Evolutionary conservation across 2,329 filamentous ascomycete species (phyloP).

Genomic region (Phyllachora maydis): DNA sequence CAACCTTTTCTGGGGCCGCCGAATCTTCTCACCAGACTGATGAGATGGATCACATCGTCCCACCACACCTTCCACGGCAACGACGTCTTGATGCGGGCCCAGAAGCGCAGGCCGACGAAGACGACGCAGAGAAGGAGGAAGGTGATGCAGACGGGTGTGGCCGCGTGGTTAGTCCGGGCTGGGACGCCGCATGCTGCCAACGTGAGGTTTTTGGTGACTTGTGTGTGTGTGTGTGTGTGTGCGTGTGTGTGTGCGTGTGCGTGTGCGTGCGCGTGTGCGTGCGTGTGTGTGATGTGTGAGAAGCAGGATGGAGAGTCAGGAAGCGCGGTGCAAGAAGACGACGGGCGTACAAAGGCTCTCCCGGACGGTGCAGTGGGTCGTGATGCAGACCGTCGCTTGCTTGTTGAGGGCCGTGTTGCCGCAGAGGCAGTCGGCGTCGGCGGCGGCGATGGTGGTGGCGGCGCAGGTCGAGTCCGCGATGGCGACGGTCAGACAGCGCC

Average conservation of each 20-base stretch:
- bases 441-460: too few species aligned
- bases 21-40: not conserved
- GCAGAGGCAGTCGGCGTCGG: not conserved
- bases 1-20: not conserved
- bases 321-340: not conserved
- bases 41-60: not conserved
- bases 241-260: not conserved
- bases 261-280: not conserved
- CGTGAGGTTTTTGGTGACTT: constrained; percentile 1
- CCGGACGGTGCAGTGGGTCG: not conserved
- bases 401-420: not conserved
- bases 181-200: constrained; percentile 1
- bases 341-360: constrained; percentile 1
- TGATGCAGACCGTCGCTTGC: not conserved
- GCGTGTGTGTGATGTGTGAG: too few species aligned
- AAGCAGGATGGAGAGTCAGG: not conserved
- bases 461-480: not conserved
- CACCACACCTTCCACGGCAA: not conserved
- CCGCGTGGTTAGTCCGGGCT: not conserved
- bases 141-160: not conserved
- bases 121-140: not conserved
- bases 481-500: not conserved
- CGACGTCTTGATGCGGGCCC: not conserved
- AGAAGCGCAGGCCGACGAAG: not conserved
- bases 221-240: not conserved